Percentiles rank a stretch among this genome's conserved stretches.
These are phyloP conservation scores for Panaeolus papilionaceus DNA, from an alignment of 768 basidiomycete species.

Conservation along the genomic window DNA sequence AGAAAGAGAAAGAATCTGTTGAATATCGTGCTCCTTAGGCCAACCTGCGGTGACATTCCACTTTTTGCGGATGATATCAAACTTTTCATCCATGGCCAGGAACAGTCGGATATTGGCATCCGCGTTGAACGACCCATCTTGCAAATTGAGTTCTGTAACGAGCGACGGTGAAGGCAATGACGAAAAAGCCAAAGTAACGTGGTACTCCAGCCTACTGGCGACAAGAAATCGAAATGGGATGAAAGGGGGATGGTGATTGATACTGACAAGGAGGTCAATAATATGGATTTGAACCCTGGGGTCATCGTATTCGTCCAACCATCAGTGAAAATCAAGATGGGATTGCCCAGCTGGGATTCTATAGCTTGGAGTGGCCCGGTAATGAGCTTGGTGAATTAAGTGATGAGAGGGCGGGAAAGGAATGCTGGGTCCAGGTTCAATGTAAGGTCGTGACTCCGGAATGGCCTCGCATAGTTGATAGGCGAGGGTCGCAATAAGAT, in stretches of 20 bases:
- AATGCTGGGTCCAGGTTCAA: slow-evolving; percentile 17
- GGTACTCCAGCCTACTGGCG: slow-evolving; percentile 22
- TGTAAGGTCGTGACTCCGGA: slow-evolving; percentile 10
- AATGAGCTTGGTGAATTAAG: slow-evolving; percentile 17
- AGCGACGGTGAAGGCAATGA: background rate
- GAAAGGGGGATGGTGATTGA: background rate
- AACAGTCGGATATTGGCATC: background rate
- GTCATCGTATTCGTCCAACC: slow-evolving; percentile 23
- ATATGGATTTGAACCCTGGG: slow-evolving; percentile 11
- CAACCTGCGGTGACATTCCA: background rate
- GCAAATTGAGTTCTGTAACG: background rate
- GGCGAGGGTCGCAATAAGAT: slow-evolving; percentile 19
- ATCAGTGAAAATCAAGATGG: slow-evolving; percentile 19
- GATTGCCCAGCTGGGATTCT: background rate
- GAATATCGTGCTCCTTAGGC: background rate
- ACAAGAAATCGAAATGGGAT: slow-evolving; percentile 17
- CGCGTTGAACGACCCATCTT: background rate
- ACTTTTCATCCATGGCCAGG: background rate
- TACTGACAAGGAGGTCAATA: slow-evolving; percentile 2
- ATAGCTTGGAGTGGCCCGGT: slow-evolving; percentile 15
- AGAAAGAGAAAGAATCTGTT: slow-evolving; percentile 19
- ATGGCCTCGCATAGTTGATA: slow-evolving; percentile 20
- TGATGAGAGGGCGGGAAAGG: slow-evolving; percentile 14
- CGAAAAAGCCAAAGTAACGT: slow-evolving; percentile 10
- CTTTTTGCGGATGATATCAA: background rate